Evolutionary conservation across 768 basidiomycete genomes (phyloP), one percentile per base, ranked within the genome.

Genomic region (Inosperma sp.): DNA sequence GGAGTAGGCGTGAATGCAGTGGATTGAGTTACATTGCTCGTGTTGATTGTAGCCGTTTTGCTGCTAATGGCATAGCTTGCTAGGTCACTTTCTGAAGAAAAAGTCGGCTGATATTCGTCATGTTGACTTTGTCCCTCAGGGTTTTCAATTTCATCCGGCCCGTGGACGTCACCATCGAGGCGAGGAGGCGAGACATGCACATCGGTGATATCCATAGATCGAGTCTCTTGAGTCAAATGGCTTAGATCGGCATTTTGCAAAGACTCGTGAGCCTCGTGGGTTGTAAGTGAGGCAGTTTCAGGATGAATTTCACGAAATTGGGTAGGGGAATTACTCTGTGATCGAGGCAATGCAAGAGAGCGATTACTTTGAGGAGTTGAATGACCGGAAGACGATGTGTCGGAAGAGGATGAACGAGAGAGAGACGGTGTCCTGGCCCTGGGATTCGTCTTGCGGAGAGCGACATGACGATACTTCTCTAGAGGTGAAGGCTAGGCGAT

Each of bases 1-100:
- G 84, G 85, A 0, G 83, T 87, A 7, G 85, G 86, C 0, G 87
- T 88, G 51, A 84, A 81, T 21, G 79, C 68, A 2, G 75, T 53
- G 3, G 82, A 83, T 19, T 69, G 73, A 0, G 71, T 75, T 52
- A 72, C 71, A 5, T 72, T 71, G 27, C 65, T 72, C 2, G 76
- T 5, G 68, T 57, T 66, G 62, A 61, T 51, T 19, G 19, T 25
- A 42, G 55, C 34, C 55, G 63, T 41, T 52, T 65, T 56, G 52
- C 60, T 59, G 43, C 53, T 63, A 54, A 55, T 63, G 22, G 60
- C 58, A 56, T 71, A 69, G n/a, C 66, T 70, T 31, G 70, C 69
- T 42, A 64, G 62, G 3, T 71, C 78, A 12, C 77, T 82, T 27
- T 85, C 83, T 8, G 86, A 86, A 0, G 86, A 86, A 59, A 88